Percentiles rank a stretch among this genome's conserved stretches.
phyloP scores from a whole-genome alignment of 441 rosid species.

The Erodium texanum region DNA sequence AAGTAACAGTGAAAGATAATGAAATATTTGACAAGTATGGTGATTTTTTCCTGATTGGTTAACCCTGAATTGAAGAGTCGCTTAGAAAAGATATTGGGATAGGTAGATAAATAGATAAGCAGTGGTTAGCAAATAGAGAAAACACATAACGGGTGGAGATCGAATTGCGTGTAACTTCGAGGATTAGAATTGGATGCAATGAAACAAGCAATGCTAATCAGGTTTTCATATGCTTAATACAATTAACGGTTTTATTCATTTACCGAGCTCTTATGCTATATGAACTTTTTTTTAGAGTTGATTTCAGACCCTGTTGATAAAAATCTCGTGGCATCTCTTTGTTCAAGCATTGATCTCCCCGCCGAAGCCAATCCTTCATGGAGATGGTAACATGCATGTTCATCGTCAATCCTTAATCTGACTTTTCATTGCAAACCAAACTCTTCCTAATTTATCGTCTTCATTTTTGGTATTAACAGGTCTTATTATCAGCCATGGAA shows the following conservation, averaged over 20 bases:
- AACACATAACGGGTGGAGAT: too few relatives aligned
- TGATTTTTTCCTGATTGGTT: too few relatives aligned
- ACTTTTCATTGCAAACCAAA: not conserved
- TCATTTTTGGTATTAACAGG: slow-evolving; percentile 30
- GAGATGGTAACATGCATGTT: slow-evolving; percentile 60
- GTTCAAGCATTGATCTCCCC: slow-evolving; percentile 46
- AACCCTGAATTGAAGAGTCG: too few relatives aligned
- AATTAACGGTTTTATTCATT: not conserved
- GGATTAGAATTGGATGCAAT: too few relatives aligned
- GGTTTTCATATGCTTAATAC: too few relatives aligned
- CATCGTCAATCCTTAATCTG: not conserved
- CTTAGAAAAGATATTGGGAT: too few relatives aligned
- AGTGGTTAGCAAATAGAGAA: too few relatives aligned
- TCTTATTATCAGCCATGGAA: slow-evolving; percentile 60
- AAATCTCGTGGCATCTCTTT: slow-evolving; percentile 26
- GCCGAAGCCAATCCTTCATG: slow-evolving; percentile 62
- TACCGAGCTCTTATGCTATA: too few relatives aligned
- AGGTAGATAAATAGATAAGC: too few relatives aligned
- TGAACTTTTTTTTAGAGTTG: slow-evolving; percentile 17
- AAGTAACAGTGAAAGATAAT: not conserved
- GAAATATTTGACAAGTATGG: not conserved
- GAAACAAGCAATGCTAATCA: too few relatives aligned
- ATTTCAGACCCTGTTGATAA: slow-evolving; percentile 24
- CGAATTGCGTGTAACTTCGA: too few relatives aligned
- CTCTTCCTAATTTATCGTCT: not conserved